phyloP scores from a whole-genome alignment of 2,329 filamentous ascomycete species.

The Emmonsia crescens region DNA sequence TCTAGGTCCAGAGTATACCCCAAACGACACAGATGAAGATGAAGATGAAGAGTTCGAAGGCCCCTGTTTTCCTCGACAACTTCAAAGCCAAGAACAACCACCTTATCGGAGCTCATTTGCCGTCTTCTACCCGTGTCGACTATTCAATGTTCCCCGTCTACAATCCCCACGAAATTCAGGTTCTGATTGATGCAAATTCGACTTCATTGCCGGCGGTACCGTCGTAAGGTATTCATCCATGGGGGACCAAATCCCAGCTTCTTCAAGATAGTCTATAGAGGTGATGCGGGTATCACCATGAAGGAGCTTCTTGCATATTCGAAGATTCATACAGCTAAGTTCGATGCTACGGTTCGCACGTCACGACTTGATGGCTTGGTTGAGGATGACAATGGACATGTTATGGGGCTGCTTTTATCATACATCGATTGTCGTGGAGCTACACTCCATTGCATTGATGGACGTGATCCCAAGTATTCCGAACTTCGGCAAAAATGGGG shows the following conservation, averaged over 20 bases:
- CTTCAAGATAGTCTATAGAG: slow-evolving; percentile 13
- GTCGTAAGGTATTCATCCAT: slow-evolving; percentile 12
- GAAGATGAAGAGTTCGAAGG: too few relatives aligned
- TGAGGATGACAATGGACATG: slow-evolving; percentile 8
- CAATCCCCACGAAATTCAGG: slow-evolving; percentile 8
- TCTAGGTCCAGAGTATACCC: too few relatives aligned
- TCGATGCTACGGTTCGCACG: slow-evolving; percentile 8
- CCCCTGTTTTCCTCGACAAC: too few relatives aligned
- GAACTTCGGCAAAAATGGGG: slow-evolving; percentile 8
- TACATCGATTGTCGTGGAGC: slow-evolving; percentile 10
- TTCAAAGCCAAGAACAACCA: slow-evolving; percentile 1
- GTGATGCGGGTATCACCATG: slow-evolving; percentile 9
- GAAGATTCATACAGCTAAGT: slow-evolving; percentile 8
- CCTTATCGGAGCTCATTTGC: slow-evolving; percentile 4
- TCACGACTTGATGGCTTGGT: slow-evolving; percentile 12
- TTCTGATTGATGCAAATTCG: slow-evolving; percentile 9
- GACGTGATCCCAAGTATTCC: slow-evolving; percentile 7
- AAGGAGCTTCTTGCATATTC: slow-evolving; percentile 8
- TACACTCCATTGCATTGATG: slow-evolving; percentile 7
- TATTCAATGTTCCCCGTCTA: slow-evolving; percentile 13
- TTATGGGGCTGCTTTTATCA: slow-evolving; percentile 10
- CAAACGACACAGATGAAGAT: too few relatives aligned
- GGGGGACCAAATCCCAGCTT: slow-evolving; percentile 10
- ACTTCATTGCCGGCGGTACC: slow-evolving; percentile 11
- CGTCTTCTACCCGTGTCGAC: slow-evolving; percentile 7